Conservation (phyloP, 352 stramenopile species). For the Globisporangium takayamanum region DNA sequence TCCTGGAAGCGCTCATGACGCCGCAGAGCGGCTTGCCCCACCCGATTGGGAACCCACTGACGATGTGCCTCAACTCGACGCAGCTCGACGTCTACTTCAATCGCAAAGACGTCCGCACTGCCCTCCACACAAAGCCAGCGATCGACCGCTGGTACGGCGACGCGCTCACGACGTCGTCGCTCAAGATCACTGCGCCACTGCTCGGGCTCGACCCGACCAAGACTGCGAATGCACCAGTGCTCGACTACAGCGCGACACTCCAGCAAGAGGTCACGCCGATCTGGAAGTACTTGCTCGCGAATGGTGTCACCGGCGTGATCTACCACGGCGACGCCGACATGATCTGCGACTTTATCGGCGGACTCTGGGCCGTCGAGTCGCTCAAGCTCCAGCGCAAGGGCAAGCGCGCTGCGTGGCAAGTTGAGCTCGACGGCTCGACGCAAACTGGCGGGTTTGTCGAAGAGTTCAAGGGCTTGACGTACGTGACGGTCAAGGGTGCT, state of each 20-base stretch:
- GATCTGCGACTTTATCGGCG: conserved; percentile 59
- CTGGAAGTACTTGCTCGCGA: conserved; percentile 46
- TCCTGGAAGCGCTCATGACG: conserved; percentile 40
- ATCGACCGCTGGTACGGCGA: conserved; percentile 37
- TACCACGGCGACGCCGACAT: conserved; percentile 75
- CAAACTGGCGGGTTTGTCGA: conserved; percentile 86
- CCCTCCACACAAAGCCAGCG: conserved; percentile 64
- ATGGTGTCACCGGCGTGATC: conserved; percentile 47
- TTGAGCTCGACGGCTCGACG: conserved; percentile 17
- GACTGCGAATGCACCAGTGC: conserved; percentile 25
- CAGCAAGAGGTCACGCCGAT: conserved; percentile 43
- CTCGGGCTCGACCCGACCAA: conserved; percentile 26
- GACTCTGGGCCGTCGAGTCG: conserved; percentile 64
- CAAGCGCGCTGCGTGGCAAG: conserved; percentile 36
- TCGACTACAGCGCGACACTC: conserved; percentile 48
- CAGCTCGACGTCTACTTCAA: conserved; percentile 73
- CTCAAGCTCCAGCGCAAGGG: conserved; percentile 37
- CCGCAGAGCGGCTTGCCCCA: conserved; percentile 32
- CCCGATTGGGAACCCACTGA: conserved; percentile 67
- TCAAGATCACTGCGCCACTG: conserved; percentile 27
- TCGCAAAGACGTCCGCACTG: conserved; percentile 47
- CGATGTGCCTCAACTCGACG: conserved; percentile 56
- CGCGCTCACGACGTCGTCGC: conserved; percentile 37
- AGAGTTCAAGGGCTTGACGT: conserved; percentile 76
- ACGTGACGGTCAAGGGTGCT: conserved; percentile 88